Evolutionary conservation across 2,329 filamentous ascomycete species (phyloP), one percentile per base, ranked within the genome.

Genomic region (Lecanicillium sp.): DNA sequence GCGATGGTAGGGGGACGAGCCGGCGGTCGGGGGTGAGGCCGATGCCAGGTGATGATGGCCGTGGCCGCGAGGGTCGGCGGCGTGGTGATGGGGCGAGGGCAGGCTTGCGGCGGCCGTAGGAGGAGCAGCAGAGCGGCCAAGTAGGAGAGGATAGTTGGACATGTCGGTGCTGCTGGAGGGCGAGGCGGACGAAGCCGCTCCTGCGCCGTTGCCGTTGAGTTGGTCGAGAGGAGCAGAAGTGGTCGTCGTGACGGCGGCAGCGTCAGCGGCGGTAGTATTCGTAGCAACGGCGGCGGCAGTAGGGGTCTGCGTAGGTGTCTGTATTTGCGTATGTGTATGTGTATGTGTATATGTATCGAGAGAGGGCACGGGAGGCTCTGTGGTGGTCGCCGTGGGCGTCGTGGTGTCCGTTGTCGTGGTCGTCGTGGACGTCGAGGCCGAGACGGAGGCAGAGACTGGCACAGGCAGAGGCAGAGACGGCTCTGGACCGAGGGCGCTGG

Each of bases 81-180:
- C 48, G 52, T 51, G 42, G 57, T 38, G 30, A 53, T 26, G 33
- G 58, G 48, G 21, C 52, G 47, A 40, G 50, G 37, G 11, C 55
- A 49, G 9, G 44, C 26, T 17, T 44, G 49, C 15, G 54, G 17
- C 42, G 48, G 50, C 26, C 26, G 20, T 17, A 19, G 35, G 9
- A 17, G 36, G 35, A 26, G 27, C 35, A 23, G 36, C 26, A 17
- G 19, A 20, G 27, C 44, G 44, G 44, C 36, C 44, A 30, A 23
- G 27, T 26, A 40, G 33, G 23, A 37, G 35, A 45, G 48, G 58
- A 53, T 65, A 61, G 53, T 55, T 62, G 49, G 63, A 59, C 64
- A 67, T 67, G 51, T 64, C 60, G 49, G 55, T 48, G 40, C 58
- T 57, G 45, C 49, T 42, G 26, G 49, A 42, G 36, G 54, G 45